Evolutionary conservation across 768 basidiomycete species (phyloP).

Genomic region (Tulasnella sp.): DNA sequence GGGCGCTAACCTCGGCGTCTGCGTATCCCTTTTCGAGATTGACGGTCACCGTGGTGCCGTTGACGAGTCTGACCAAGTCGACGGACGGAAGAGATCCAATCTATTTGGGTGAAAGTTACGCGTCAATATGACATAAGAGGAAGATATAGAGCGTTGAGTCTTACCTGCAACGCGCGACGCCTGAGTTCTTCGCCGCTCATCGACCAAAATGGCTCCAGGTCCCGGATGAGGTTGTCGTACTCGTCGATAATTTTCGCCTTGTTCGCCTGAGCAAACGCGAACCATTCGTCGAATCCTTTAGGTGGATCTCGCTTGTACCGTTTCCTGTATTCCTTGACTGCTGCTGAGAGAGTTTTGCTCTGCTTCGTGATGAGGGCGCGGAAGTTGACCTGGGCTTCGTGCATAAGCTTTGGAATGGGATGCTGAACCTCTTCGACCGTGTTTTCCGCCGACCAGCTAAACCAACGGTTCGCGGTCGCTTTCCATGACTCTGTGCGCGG

Average conservation of each 20-base stretch:
- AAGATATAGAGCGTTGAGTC: constrained; percentile 29
- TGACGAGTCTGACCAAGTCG: constrained; percentile 74
- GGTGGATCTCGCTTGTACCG: constrained; percentile 80
- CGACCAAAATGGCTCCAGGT: constrained; percentile 82
- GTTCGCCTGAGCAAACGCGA: constrained; percentile 40
- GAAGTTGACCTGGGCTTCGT: constrained; percentile 74
- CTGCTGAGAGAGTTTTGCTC: constrained; percentile 72
- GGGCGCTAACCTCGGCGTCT: constrained; percentile 67
- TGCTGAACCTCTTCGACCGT: constrained; percentile 42
- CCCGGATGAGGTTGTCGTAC: constrained; percentile 72
- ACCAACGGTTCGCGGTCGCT: background rate
- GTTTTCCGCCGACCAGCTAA: background rate
- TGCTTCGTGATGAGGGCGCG: constrained; percentile 63
- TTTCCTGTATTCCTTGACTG: constrained; percentile 74
- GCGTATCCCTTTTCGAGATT: constrained; percentile 58
- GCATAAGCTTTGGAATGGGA: constrained; percentile 82
- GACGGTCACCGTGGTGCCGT: constrained; percentile 58
- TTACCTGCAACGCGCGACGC: constrained; percentile 56
- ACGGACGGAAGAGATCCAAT: constrained; percentile 78
- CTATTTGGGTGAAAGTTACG: constrained; percentile 39
- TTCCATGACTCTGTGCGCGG: background rate
- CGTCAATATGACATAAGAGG: background rate
- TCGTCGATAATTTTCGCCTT: constrained; percentile 31
- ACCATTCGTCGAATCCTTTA: constrained; percentile 89
- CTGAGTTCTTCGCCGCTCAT: constrained; percentile 70